These are phyloP conservation scores for Suillus sp. DNA, from an alignment of 768 basidiomycete species.

Conservation along the genomic window DNA sequence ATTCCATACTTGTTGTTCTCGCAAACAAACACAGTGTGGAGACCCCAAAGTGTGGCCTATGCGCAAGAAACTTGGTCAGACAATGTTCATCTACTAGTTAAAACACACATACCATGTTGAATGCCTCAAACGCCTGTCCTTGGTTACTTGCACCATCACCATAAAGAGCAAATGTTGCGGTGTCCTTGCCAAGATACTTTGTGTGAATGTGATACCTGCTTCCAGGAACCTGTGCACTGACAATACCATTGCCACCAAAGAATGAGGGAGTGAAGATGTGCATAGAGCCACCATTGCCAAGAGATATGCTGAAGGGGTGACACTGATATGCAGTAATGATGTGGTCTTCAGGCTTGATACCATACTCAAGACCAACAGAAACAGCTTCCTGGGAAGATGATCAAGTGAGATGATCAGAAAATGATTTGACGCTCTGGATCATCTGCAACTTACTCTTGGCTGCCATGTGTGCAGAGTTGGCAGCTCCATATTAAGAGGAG, in stretches of 20 bases:
- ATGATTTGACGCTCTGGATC: no score
- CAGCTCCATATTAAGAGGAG: no score
- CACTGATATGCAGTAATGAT: constrained; percentile 98
- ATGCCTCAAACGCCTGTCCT: constrained; percentile 98
- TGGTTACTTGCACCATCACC: constrained; percentile 99
- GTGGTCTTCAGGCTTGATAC: constrained; percentile 79
- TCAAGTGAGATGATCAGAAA: neutral
- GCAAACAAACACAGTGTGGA: constrained; percentile 92
- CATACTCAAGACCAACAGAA: constrained; percentile 89
- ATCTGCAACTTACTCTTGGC: no score
- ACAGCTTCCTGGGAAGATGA: constrained; percentile 80
- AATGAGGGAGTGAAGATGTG: constrained; percentile 96
- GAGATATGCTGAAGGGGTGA: constrained; percentile 98
- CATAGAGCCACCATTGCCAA: constrained; percentile 99
- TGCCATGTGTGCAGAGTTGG: no score
- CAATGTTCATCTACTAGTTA: constrained; percentile 22
- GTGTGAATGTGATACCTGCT: constrained; percentile 91
- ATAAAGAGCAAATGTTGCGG: constrained; percentile 91
- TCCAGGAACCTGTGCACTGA: constrained; percentile 98
- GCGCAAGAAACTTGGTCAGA: constrained; percentile 3
- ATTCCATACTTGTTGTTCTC: constrained; percentile 99
- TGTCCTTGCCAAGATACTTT: constrained; percentile 79
- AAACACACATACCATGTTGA: constrained; percentile 78
- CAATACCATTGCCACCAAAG: constrained; percentile 99
- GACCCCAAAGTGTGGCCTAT: constrained; percentile 93